These are phyloP conservation scores for Jacaranda mimosifolia DNA, from an alignment of 257 asterid species.

Conservation along the genomic window DNA sequence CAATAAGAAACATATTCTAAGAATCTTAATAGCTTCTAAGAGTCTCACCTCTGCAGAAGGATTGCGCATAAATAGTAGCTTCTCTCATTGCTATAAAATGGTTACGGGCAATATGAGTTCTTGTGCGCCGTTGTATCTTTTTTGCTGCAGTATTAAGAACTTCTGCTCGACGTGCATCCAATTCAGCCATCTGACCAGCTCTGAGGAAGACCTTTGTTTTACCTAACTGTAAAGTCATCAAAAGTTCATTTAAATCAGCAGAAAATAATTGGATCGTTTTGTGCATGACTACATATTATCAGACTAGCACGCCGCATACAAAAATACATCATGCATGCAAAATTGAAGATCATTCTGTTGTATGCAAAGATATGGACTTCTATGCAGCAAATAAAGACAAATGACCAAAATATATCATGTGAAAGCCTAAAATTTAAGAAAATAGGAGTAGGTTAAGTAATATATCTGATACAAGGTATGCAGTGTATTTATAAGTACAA, in stretches of 20 bases:
- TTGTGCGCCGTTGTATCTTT: constrained; percentile 77
- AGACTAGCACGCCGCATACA: constrained; percentile 3
- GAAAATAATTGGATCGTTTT: constrained; percentile 4
- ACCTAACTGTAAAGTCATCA: constrained; percentile 71
- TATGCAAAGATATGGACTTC: constrained; percentile 7
- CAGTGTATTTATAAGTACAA: constrained; percentile 9
- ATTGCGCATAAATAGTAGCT: constrained; percentile 78
- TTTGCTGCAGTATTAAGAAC: constrained; percentile 88
- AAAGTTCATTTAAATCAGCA: constrained; percentile 28
- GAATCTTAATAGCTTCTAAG: not conserved
- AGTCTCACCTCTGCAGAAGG: constrained; percentile 84
- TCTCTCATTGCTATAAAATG: constrained; percentile 64
- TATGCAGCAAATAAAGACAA: constrained; percentile 7
- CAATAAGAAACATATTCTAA: too few species aligned
- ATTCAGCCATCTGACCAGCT: constrained; percentile 99
- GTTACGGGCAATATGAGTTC: constrained; percentile 86
- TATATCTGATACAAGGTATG: constrained; percentile 22
- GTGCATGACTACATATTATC: constrained; percentile 21
- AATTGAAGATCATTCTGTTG: not conserved
- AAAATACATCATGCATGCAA: constrained; percentile 12
- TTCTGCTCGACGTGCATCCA: constrained; percentile 96
- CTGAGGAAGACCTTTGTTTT: constrained; percentile 97
- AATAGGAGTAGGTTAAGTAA: constrained; percentile 2
- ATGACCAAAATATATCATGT: constrained; percentile 1
- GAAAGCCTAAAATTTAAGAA: constrained; percentile 24